Evolutionary conservation across 805 yeast genomes (phyloP), one percentile per base, ranked within the genome.

Genomic region (Ogataea philodendri): DNA sequence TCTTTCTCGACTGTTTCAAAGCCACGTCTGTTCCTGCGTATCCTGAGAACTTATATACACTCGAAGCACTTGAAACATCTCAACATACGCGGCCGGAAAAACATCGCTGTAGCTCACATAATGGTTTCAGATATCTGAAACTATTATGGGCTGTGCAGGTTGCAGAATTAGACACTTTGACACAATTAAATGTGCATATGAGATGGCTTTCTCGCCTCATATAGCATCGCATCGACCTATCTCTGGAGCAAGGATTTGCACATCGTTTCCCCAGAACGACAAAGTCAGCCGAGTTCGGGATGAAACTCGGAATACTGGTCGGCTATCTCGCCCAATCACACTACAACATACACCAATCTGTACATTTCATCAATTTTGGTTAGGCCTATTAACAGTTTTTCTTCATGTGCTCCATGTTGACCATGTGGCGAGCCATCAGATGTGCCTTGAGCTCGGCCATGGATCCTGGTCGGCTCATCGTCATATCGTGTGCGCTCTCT

Each of bases 361-460:
- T n/a, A n/a, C n/a, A 17, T 11, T 18, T 24, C 3, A 23, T 7
- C 7, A 5, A 10, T 14, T 29, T 22, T 11, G 26, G 14, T 16
- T 17, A 6, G 23, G 19, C 33, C 29, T 27, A 33, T 26, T 17
- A 22, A 28, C 29, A 28, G 27, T 25, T 25, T 21, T 43, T 51
- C 37, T 44, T 59, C 32, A 51, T 18, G 16, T 49, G 46, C 48
- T 60, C 62, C 52, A 55, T 44, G 21, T 46, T 46, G 15, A 59
- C 49, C 50, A 55, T 26, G 39, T 66, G 69, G 52, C 57, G 62
- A 29, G 72, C 73, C 60, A 67, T 65, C 52, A 67, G 47, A 32
- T 57, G 55, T 5, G 72, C 72, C 49, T 63, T 62, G 28, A 65
- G 43, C 41, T 66, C 69, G 19, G 64, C 62, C 45, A 60, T 26